Evolutionary conservation across 306 rosid species (phyloP).

Genomic region (Quercus dentata): DNA sequence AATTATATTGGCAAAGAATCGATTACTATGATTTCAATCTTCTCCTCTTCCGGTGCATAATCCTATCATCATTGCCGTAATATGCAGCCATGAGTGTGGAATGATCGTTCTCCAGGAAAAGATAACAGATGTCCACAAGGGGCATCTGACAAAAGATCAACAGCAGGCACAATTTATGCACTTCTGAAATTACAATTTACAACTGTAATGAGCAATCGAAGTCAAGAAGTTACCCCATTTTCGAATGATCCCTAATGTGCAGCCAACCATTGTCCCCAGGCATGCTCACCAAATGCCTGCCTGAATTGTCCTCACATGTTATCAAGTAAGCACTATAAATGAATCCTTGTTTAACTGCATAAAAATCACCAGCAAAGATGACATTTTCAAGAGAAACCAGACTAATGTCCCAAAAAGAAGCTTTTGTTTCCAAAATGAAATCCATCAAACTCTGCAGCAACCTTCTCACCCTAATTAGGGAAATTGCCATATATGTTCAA

Average conservation of each 20-base stretch:
- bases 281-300: not conserved
- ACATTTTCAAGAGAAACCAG: not conserved
- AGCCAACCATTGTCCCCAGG: not conserved
- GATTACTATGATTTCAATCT: too few species aligned
- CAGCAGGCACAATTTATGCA: not conserved
- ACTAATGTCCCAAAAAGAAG: not conserved
- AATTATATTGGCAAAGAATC: too few species aligned
- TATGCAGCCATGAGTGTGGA: too few species aligned
- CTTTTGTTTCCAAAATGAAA: not conserved
- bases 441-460: not conserved
- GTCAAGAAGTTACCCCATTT: not conserved
- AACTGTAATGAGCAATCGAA: not conserved
- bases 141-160: not conserved
- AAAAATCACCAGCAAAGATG: conserved; percentile 2
- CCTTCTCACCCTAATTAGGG: not conserved
- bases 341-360: not conserved
- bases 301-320: not conserved
- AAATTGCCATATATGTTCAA: not conserved
- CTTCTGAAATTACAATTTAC: not conserved
- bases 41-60: too few species aligned
- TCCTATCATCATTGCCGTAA: too few species aligned
- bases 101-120: not conserved
- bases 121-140: not conserved
- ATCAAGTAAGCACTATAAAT: not conserved
- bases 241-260: not conserved